phyloP scores from a whole-genome alignment of 768 basidiomycete species.

The Serendipita sp. region DNA sequence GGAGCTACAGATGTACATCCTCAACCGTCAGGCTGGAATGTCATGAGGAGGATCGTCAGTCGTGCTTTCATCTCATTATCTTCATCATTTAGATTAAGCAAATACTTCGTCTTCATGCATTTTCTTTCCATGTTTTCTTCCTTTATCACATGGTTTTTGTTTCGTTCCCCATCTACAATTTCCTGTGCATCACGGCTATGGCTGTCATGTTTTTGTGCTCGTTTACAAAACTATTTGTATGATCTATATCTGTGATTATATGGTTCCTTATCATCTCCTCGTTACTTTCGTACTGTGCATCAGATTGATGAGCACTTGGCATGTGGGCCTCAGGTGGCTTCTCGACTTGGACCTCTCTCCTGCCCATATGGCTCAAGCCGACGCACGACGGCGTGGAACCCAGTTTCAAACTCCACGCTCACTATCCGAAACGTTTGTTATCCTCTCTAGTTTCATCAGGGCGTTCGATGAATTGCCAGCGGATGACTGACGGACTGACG shows the following conservation, averaged over 20 bases:
- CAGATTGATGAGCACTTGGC: too few relatives aligned
- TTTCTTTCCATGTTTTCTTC: not conserved
- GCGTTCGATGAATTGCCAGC: not conserved
- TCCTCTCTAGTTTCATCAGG: not conserved
- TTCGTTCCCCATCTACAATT: not conserved
- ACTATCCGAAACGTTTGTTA: not conserved
- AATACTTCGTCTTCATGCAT: not conserved
- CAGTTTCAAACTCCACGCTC: not conserved
- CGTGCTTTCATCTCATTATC: not conserved
- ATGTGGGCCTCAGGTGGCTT: not conserved
- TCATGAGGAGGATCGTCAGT: slow-evolving; percentile 13
- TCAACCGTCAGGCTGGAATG: slow-evolving; percentile 60
- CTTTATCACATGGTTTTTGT: not conserved
- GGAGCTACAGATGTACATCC: slow-evolving; percentile 58
- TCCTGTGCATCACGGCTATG: not conserved
- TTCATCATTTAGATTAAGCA: not conserved
- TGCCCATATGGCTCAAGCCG: slow-evolving; percentile 12
- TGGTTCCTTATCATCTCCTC: too few relatives aligned
- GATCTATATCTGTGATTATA: too few relatives aligned
- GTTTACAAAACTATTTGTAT: too few relatives aligned
- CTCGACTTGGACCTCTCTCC: slow-evolving; percentile 1
- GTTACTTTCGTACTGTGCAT: too few relatives aligned
- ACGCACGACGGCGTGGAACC: slow-evolving; percentile 10
- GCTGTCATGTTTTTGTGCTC: too few relatives aligned
- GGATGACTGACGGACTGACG: not conserved